Conservation (phyloP, 805 yeast genomes). For the Pachysolen tannophilus region DNA sequence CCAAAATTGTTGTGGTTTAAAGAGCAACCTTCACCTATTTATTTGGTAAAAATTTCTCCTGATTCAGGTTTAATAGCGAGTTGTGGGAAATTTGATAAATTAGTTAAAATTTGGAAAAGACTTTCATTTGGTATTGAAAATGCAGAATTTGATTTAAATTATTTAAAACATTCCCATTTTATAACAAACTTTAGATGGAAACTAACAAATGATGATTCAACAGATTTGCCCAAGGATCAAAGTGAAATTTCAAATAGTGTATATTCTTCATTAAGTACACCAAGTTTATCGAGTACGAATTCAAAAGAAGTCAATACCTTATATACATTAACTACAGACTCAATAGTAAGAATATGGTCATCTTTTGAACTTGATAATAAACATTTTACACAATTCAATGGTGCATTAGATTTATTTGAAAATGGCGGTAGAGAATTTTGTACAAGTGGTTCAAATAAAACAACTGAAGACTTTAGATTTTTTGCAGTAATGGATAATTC, state of each 20-base stretch:
- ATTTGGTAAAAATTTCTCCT: slow-evolving; percentile 49
- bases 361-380: slow-evolving; percentile 54
- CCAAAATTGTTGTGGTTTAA: slow-evolving; percentile 34
- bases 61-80: slow-evolving; percentile 63
- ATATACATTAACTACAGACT: slow-evolving; percentile 58
- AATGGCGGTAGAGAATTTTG: slow-evolving; percentile 1
- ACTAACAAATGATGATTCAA: slow-evolving; percentile 8
- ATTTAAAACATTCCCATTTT: slow-evolving; percentile 55
- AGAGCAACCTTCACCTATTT: slow-evolving; percentile 54
- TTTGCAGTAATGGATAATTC: slow-evolving; percentile 30
- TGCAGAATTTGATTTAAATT: slow-evolving; percentile 58
- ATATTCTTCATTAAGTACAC: slow-evolving; percentile 13
- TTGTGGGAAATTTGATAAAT: slow-evolving; percentile 50
- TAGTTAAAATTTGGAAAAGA: slow-evolving; percentile 76
- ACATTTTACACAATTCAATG: slow-evolving; percentile 50
- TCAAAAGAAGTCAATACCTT: slow-evolving; percentile 40
- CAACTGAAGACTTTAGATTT: slow-evolving; percentile 13
- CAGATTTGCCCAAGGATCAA: slow-evolving; percentile 10
- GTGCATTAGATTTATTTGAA: slow-evolving; percentile 29
- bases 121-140: slow-evolving; percentile 57
- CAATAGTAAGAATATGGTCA: slow-evolving; percentile 59
- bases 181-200: slow-evolving; percentile 59
- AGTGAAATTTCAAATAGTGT: slow-evolving; percentile 22
- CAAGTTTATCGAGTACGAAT: slow-evolving; percentile 18
- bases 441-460: background rate